A percentile compares a stretch with the other conserved stretches of the same genome.
phyloP scores from a whole-genome alignment of 140 eudicot genomes.

The Oenanthe javanica region DNA sequence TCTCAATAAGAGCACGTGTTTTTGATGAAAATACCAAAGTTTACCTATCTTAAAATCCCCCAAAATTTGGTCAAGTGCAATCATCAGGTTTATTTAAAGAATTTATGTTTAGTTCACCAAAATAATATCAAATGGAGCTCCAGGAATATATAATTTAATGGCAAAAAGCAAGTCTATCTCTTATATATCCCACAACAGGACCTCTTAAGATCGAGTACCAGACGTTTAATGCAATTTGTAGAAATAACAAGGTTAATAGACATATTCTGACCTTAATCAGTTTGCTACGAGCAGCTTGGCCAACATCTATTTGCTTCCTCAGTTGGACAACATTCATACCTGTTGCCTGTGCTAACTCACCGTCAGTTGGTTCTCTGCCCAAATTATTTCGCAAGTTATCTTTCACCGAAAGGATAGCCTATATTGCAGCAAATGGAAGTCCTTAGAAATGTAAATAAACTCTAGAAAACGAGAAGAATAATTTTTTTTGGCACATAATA shows the following conservation, averaged over 20 bases:
- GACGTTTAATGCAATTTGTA: neutral
- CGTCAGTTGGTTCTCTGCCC: slow-evolving; percentile 78
- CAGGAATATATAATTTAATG: neutral
- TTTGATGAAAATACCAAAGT: neutral
- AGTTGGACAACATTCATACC: slow-evolving; percentile 48
- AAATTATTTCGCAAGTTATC: slow-evolving; percentile 52
- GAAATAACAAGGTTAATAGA: neutral
- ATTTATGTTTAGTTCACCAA: neutral
- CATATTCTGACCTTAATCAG: slow-evolving; percentile 65
- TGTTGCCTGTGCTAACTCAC: slow-evolving; percentile 70
- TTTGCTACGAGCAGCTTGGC: slow-evolving; percentile 84
- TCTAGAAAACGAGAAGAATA: slow-evolving; percentile 4
- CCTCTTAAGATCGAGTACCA: neutral
- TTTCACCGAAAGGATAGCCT: slow-evolving; percentile 67
- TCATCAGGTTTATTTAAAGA: neutral
- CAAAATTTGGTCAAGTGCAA: neutral
- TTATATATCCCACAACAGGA: neutral
- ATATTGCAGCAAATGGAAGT: slow-evolving; percentile 19
- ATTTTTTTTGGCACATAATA: neutral
- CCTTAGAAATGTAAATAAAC: neutral
- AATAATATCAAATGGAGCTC: neutral
- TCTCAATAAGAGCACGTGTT: neutral
- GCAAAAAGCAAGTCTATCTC: neutral
- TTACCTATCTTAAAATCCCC: neutral
- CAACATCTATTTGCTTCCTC: slow-evolving; percentile 58